Evolutionary conservation across 2,329 filamentous ascomycete species (phyloP).

Genomic region (Aspergillus versicolor): DNA sequence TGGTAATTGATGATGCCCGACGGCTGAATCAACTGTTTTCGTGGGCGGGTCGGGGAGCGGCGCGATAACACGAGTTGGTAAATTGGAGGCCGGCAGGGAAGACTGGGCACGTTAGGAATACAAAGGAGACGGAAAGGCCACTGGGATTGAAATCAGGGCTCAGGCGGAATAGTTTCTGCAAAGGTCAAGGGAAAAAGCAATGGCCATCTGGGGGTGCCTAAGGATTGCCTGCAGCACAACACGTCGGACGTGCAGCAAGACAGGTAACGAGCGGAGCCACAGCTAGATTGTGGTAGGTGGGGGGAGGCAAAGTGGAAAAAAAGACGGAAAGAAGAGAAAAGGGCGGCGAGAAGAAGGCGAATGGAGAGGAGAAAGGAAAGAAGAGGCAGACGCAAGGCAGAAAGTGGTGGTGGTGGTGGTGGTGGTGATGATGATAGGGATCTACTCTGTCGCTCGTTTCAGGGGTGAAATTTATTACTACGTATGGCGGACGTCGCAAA

Average conservation of each 20-base stretch:
- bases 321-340: neutral
- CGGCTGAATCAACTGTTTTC: slow-evolving; percentile 8
- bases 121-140: neutral
- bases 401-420: slow-evolving; percentile 11
- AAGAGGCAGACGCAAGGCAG: slow-evolving; percentile 5
- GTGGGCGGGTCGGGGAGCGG: neutral
- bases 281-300: slow-evolving; percentile 8
- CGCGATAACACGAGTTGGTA: neutral
- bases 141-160: slow-evolving; percentile 5
- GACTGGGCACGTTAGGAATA: neutral
- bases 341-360: slow-evolving; percentile 1
- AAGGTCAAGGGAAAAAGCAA: slow-evolving; percentile 10
- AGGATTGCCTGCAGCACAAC: slow-evolving; percentile 23
- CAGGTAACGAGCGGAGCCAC: slow-evolving; percentile 11
- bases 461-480: slow-evolving; percentile 21
- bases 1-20: slow-evolving; percentile 12
- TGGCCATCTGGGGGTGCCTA: slow-evolving; percentile 19
- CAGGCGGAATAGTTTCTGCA: slow-evolving; percentile 6
- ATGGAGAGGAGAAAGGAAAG: slow-evolving; percentile 2
- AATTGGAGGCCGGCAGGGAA: neutral
- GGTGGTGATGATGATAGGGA: slow-evolving; percentile 21
- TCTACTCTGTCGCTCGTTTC: slow-evolving; percentile 24
- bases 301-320: neutral
- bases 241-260: slow-evolving; percentile 24
- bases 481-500: slow-evolving; percentile 11